Base-by-base conservation (phyloP, 2,329 filamentous ascomycete species). In the Ustilaginoidea virens region DNA sequence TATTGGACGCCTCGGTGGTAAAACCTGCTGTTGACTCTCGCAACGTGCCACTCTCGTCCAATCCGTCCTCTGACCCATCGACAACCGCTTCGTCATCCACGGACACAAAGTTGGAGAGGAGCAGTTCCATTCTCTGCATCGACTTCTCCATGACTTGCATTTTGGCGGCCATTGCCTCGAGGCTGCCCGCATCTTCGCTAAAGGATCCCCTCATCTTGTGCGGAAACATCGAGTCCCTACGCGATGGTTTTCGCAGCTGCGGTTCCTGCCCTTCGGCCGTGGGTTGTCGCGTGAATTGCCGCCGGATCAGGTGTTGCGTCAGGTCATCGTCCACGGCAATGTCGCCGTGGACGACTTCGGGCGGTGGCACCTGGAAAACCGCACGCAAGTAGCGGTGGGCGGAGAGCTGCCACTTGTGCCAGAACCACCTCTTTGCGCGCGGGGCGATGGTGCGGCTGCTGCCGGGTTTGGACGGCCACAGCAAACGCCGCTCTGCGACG, bases 361-460 rank as follows among this genome's bases (percentile, higher is more conserved):
- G 78, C 5, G 76, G 75, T 23, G 77, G 64, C 16, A 75, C 61
- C 29, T 82, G 73, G 36, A 85, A 85, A 2, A 83, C 79, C 8
- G 74, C 67, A 25, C 77, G 69, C 19, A 85, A 61, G 44, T 82
- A 78, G 13, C 74, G 68, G 46, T 83, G 76, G 7, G 72, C 73
- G 5, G 73, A 77, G 44, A 85, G 70, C 26, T 67, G 63, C 56
- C 68, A 74, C 47, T 66, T 70, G 39, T 74, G 68, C 70, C 74
- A 80, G 43, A 80, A 77, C 36, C 58, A 61, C 23, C 49, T 57
- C 36, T 33, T 47, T 17, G 40, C 41, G 28, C 36, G 37, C 8
- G 42, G 40, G 22, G 31, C 31, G 31, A 41, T 38, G 10, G 38
- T 36, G 29, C 28, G 34, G 17, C 28, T 39, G 32, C 34, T 29